Evolutionary conservation across 331 rosid species (phyloP).

Genomic region (Prunus yedoensis): DNA sequence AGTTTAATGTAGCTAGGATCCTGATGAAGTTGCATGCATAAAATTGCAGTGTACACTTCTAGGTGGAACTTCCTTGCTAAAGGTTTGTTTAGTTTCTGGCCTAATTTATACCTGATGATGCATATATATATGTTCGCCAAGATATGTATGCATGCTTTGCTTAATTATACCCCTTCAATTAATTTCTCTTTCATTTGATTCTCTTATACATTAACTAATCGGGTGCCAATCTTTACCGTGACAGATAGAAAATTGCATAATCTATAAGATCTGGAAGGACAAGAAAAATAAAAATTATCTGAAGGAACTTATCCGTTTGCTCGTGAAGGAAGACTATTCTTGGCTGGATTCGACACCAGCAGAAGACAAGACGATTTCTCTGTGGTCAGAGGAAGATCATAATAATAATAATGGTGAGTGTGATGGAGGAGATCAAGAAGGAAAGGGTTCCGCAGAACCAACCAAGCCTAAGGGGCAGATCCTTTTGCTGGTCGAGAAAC

Average conservation of each 20-base stretch:
- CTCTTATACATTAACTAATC: too few relatives aligned
- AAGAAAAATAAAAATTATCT: background rate
- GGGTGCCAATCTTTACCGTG: too few relatives aligned
- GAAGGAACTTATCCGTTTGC: background rate
- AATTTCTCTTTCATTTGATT: too few relatives aligned
- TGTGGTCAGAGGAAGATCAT: background rate
- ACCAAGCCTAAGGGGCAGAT: background rate
- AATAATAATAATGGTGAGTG: background rate
- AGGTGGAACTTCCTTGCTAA: background rate
- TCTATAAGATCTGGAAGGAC: background rate
- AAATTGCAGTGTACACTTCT: background rate
- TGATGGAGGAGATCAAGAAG: background rate
- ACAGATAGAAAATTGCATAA: too few relatives aligned
- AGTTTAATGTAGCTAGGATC: background rate
- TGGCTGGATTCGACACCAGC: background rate
- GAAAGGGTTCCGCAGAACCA: background rate
- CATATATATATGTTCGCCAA: too few relatives aligned
- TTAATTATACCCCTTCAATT: too few relatives aligned
- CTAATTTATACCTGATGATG: background rate
- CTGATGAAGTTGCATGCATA: background rate
- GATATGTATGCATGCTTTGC: too few relatives aligned
- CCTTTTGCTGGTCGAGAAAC: too few relatives aligned
- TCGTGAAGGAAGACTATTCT: background rate
- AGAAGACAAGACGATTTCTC: background rate
- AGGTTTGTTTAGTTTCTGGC: background rate